Evolutionary conservation across 257 asterid species (phyloP), one percentile per base, ranked within the genome.

Genomic region (Paraleonurus japonicus): DNA sequence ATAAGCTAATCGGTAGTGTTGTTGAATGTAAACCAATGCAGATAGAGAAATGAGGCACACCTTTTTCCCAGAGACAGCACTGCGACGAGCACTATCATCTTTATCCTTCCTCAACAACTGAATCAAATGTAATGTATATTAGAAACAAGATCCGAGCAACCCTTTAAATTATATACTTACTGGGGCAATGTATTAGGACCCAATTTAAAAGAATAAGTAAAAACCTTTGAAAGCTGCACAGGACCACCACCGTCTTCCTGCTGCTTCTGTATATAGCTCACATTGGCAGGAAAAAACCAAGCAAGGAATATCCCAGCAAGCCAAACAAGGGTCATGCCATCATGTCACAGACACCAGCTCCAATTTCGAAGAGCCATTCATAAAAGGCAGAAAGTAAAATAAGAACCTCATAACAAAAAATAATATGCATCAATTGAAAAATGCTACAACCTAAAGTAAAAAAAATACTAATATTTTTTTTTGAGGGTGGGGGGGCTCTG

Each of bases 31-130:
- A 71, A 57, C 51, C 5, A 62, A 70, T 64, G 47, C n/a, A 54
- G 47, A 62, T 65, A 19, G 33, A 64, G 33, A 32, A 62, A 61
- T 24, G 23, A 64, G 53, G 3, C 68, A 22, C 20, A 89, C 99
- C 96, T 94, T 94, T 79, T 94, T 94, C 54, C 99, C 99, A 51
- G 99, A 94, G 64, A 94, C 96, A 26, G 88, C 99, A 86, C 99
- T 94, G 32, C 96, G 97, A 24, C 96, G 99, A 78, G 83, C 95
- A 71, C 87, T 78, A 48, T 94, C 97, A 69, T 89, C 96, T 79
- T 86, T 91, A 57, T 82, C 92, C 79, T 82, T 87, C 43, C 96
- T 92, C 84, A 94, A 75, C 73, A 88, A 89, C 99, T 91, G 90
- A 60, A 83, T 41, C n/a, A 72, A 33, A 35, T 28, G 35, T 55